Percentiles rank a stretch among this genome's conserved stretches.
Evolutionary conservation across 768 basidiomycete genomes (phyloP).

Genomic region (Trichaptum fuscoviolaceum): DNA sequence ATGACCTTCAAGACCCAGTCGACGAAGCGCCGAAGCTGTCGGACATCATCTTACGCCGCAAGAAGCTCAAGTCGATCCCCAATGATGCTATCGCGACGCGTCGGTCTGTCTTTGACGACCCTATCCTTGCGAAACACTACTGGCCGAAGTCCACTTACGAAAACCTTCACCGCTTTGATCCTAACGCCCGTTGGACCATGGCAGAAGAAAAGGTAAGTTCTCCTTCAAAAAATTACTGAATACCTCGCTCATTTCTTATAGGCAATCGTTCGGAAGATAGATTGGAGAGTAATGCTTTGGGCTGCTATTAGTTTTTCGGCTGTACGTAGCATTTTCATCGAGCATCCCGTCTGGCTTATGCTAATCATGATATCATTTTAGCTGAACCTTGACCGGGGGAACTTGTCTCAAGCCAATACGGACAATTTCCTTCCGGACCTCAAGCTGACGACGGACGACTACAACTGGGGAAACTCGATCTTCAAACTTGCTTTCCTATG

Average conservation of each 20-base stretch:
- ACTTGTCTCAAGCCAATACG: constrained; percentile 53
- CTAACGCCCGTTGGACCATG: constrained; percentile 53
- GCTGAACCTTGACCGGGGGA: constrained; percentile 48
- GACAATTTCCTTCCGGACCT: constrained; percentile 54
- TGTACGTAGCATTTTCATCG: background rate
- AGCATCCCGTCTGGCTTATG: background rate
- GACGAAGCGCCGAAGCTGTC: constrained; percentile 1
- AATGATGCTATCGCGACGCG: constrained; percentile 40
- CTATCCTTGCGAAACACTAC: constrained; percentile 37
- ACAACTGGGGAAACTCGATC: constrained; percentile 50
- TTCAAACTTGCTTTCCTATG: constrained; percentile 46
- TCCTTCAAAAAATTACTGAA: background rate
- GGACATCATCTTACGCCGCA: constrained; percentile 10
- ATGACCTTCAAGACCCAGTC: background rate
- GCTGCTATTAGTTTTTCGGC: constrained; percentile 54
- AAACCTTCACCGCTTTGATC: constrained; percentile 52
- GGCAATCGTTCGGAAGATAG: constrained; percentile 48
- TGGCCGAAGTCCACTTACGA: constrained; percentile 50
- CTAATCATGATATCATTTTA: background rate
- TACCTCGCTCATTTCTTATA: constrained; percentile 15
- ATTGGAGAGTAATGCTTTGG: constrained; percentile 58
- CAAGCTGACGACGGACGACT: constrained; percentile 48
- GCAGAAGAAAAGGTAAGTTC: constrained; percentile 41
- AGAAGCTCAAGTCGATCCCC: constrained; percentile 7
- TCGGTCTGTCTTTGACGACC: constrained; percentile 49